Conservation (phyloP, 2,329 filamentous ascomycete species). For the Ascochyta koolunga region DNA sequence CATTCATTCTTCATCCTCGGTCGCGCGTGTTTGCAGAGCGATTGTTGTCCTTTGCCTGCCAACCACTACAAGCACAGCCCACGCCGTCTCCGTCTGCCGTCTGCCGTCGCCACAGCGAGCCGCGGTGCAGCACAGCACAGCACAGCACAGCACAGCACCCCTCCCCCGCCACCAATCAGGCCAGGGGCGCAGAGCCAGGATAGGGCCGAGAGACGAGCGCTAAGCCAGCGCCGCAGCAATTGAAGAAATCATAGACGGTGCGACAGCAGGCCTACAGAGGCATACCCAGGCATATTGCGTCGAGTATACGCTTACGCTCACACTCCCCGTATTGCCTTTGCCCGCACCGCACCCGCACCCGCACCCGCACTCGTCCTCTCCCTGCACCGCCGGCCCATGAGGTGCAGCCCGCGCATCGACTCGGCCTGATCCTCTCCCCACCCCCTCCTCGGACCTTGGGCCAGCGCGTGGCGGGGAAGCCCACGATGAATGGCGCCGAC, state of each 20-base stretch:
- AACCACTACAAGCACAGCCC: too few relatives aligned
- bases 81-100: too few relatives aligned
- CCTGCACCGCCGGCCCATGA: constrained; percentile 5
- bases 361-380: constrained; percentile 4
- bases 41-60: background rate
- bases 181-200: constrained; percentile 27
- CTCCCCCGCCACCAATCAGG: constrained; percentile 18
- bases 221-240: constrained; percentile 40
- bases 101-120: too few relatives aligned
- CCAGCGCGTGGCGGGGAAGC: constrained; percentile 41
- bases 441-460: constrained; percentile 21
- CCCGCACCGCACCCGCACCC: background rate
- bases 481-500: constrained; percentile 66
- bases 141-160: constrained; percentile 1
- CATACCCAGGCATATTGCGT: background rate
- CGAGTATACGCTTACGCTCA: too few relatives aligned
- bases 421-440: constrained; percentile 18
- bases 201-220: constrained; percentile 41
- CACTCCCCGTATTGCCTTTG: too few relatives aligned
- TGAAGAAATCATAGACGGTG: constrained; percentile 38
- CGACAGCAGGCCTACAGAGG: constrained; percentile 1
- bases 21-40: background rate
- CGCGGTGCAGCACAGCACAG: too few relatives aligned
- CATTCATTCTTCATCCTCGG: background rate
- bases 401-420: constrained; percentile 11